Base-by-base conservation (phyloP, 306 rosid genomes). In the Acacia melanoxylon region DNA sequence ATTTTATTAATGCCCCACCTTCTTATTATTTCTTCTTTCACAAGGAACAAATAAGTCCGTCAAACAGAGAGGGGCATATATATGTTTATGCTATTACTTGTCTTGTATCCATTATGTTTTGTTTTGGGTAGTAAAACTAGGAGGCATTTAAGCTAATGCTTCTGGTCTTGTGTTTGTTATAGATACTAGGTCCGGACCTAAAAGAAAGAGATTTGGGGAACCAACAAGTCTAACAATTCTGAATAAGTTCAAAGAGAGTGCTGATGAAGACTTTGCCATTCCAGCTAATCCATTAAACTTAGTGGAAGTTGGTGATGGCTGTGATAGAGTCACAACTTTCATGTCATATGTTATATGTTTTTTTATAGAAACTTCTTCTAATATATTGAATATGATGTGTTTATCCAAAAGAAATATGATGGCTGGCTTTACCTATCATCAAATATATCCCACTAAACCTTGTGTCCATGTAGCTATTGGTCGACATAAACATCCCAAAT, bases 191-290 rank as follows among this genome's bases (percentile, higher is more conserved):
- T 19, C 48, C 27, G 19, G 8, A 24, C 74, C 86, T 25, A 68
- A 74, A 48, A 72, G 40, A 75, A 76, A 20, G 48, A 63, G 74
- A 19, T 80, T 17, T 72, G 83, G 75, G 54, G 78, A 4, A 56
- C 76, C 80, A 72, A 72, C 15, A 3, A 75, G 29, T 40, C 58
- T 48, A 78, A 69, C 2, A 31, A 35, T 41, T 77, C 8, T 14
- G 63, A 78, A 72, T 68, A 77, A 65, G 40, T 67, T 49, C 74
- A 63, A 46, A 67, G 72, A 67, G 74, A 86, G 42, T 72, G 74
- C 77, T 2, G 74, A 80, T 41, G 20, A 65, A 22, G 56, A 77
- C 59, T 56, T 70, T 1, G 63, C 40, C 29, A 25, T 29, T 14
- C 10, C 17, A 29, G 31, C 5, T 59, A 62, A 51, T 85, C 83